phyloP scores from a whole-genome alignment of 164 flowering plant species.

The Kingdonia uniflora region DNA sequence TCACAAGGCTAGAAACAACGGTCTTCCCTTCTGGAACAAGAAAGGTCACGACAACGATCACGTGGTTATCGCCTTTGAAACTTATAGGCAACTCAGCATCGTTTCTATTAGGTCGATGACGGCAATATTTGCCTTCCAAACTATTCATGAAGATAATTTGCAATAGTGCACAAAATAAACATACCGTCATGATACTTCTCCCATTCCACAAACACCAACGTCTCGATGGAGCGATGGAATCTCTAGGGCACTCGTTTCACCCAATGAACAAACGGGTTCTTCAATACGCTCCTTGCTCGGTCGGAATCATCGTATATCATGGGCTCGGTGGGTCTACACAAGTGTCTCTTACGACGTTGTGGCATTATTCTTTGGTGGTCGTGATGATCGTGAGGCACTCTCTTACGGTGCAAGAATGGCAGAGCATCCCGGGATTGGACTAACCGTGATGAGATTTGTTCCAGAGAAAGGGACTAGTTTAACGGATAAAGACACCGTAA shows the following conservation, averaged over 20 bases:
- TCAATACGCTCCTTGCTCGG: constrained; percentile 34
- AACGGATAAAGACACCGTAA: too few species aligned
- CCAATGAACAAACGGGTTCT: constrained; percentile 26
- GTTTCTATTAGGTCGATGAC: too few species aligned
- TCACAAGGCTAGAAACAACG: too few species aligned
- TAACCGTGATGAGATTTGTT: constrained; percentile 21
- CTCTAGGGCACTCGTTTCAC: constrained; percentile 22
- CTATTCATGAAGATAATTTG: constrained; percentile 40
- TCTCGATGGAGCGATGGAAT: constrained; percentile 36
- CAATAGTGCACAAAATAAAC: constrained; percentile 32
- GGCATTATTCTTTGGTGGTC: constrained; percentile 34
- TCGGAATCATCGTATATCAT: constrained; percentile 36
- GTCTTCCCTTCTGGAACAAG: too few species aligned
- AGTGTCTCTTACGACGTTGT: constrained; percentile 20
- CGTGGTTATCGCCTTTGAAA: too few species aligned
- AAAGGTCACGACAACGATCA: too few species aligned
- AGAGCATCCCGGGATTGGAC: constrained; percentile 44
- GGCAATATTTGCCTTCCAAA: too few species aligned
- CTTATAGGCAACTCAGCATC: too few species aligned
- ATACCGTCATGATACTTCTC: too few species aligned
- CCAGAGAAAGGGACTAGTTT: constrained; percentile 6
- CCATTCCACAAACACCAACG: too few species aligned
- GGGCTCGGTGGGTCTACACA: constrained; percentile 41
- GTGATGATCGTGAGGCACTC: constrained; percentile 38
- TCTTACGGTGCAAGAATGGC: constrained; percentile 33